phyloP scores from a whole-genome alignment of 1,284 basidiomycete genomes.

The Marasmius fiardii region DNA sequence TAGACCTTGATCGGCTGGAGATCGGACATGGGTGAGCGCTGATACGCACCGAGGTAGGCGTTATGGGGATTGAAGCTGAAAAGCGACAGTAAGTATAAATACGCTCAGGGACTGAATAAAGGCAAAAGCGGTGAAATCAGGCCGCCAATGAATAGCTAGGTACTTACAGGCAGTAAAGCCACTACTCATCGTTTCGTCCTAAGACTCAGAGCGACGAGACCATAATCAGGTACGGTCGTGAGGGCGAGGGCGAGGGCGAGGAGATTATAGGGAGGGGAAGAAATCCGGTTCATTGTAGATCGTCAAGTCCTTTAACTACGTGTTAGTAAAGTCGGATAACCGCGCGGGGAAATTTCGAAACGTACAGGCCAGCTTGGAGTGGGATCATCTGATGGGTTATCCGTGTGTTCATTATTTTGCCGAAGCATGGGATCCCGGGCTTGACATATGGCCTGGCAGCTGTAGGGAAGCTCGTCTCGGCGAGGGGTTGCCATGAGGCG shows the following conservation, averaged over 20 bases:
- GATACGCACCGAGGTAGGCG: neutral
- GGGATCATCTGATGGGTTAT: constrained; percentile 5
- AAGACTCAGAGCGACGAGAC: neutral
- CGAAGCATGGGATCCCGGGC: neutral
- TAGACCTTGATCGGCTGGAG: neutral
- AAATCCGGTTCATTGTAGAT: neutral
- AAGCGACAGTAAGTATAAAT: neutral
- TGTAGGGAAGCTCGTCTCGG: neutral
- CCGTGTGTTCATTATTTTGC: constrained; percentile 2
- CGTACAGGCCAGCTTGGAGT: constrained; percentile 6
- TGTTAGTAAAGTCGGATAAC: constrained; percentile 12
- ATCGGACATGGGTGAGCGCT: neutral
- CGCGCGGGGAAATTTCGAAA: constrained; percentile 17
- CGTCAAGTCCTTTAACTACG: constrained; percentile 5
- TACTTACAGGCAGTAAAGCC: neutral
- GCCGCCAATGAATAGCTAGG: neutral
- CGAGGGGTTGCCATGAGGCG: neutral
- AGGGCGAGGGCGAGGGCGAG: neutral
- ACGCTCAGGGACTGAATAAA: neutral
- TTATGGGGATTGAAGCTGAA: neutral
- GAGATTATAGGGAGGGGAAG: constrained; percentile 1
- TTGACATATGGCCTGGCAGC: neutral
- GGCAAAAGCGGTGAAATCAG: neutral
- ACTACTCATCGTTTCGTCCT: neutral
- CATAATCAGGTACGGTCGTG: neutral